Conservation (phyloP, 441 rosid genomes). For the Erysimum pusillum region DNA sequence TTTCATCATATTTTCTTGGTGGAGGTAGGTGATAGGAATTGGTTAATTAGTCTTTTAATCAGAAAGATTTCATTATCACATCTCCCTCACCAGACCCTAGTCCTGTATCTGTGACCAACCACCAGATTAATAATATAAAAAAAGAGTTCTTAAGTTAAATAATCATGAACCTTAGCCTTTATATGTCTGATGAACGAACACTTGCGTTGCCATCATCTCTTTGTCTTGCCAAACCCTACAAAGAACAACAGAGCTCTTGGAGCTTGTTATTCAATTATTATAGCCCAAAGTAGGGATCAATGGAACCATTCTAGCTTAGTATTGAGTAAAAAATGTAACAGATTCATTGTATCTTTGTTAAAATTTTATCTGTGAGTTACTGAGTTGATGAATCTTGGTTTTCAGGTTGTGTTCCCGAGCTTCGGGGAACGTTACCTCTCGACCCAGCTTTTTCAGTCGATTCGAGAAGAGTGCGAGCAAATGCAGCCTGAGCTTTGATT, state of each 20-base stretch:
- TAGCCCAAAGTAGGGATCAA: neutral
- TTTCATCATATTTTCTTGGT: constrained; percentile 1
- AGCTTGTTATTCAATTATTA: neutral
- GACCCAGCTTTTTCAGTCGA: constrained; percentile 86
- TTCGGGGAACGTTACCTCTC: constrained; percentile 94
- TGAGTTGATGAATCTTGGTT: constrained; percentile 24
- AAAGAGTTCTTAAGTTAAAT: neutral
- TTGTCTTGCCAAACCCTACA: neutral
- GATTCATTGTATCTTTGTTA: constrained; percentile 3
- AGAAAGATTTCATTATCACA: constrained; percentile 7
- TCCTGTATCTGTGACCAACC: constrained; percentile 34
- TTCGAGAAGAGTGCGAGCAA: constrained; percentile 87
- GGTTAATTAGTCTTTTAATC: neutral
- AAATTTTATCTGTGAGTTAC: neutral
- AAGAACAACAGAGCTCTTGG: neutral
- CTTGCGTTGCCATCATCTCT: constrained; percentile 10
- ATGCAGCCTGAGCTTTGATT: constrained; percentile 77
- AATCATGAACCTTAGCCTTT: constrained; percentile 27
- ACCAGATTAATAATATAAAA: neutral
- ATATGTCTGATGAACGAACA: constrained; percentile 14
- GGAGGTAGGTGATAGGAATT: constrained; percentile 28
- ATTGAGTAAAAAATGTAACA: neutral
- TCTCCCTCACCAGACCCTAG: constrained; percentile 24
- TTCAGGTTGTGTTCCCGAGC: constrained; percentile 95
- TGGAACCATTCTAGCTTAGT: constrained; percentile 7